Conservation (phyloP, 345 rosid species). For the Bretschneidera sinensis region DNA sequence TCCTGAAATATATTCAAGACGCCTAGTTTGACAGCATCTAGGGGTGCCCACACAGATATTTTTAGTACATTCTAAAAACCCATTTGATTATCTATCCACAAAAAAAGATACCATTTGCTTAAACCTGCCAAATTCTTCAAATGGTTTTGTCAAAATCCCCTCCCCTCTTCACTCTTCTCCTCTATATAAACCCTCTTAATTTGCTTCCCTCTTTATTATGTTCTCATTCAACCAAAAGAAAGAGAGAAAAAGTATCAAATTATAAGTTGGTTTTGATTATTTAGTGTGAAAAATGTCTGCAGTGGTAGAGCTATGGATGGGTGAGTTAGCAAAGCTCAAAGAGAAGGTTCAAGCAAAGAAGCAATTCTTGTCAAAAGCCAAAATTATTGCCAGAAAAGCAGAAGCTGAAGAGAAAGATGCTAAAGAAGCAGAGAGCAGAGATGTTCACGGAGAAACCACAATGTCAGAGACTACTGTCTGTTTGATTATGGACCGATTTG, state of each 20-base stretch:
- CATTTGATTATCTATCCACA: no score
- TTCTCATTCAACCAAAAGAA: constrained; percentile 1
- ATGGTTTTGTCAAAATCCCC: background rate
- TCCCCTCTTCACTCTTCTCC: background rate
- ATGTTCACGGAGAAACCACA: constrained; percentile 26
- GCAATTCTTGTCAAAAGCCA: constrained; percentile 26
- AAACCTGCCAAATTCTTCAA: no score
- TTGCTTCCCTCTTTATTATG: constrained; percentile 4
- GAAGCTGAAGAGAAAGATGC: constrained; percentile 12
- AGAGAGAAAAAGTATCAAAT: background rate
- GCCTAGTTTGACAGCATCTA: no score
- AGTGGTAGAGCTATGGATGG: constrained; percentile 45
- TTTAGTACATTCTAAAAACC: no score
- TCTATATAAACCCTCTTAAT: constrained; percentile 20
- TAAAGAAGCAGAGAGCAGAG: constrained; percentile 23
- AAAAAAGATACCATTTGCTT: no score
- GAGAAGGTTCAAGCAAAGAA: constrained; percentile 38
- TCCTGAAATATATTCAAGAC: no score
- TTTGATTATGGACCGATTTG: constrained; percentile 84
- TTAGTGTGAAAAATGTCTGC: constrained; percentile 34
- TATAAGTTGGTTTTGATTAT: no score
- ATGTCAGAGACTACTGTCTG: constrained; percentile 67
- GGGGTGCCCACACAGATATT: no score
- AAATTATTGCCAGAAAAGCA: no score
- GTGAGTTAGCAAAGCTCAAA: constrained; percentile 49